Conservation (phyloP, 2,329 filamentous ascomycete genomes). For the Exophiala lecanii-corni region DNA sequence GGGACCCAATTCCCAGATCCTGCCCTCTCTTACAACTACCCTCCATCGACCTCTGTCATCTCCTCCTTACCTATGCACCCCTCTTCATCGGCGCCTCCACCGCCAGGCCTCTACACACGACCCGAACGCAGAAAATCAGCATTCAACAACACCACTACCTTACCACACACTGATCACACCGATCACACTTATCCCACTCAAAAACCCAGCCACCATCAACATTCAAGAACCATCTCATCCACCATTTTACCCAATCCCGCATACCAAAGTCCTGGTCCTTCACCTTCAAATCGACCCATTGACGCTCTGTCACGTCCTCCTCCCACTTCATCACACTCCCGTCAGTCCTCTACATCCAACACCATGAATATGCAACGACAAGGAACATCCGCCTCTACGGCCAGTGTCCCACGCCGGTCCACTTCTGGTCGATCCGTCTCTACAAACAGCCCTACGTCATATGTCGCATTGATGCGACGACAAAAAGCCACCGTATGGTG, state of each 20-base stretch:
- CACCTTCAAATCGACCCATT: conserved; percentile 6
- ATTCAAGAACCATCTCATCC: conserved; percentile 22
- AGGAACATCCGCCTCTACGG: conserved; percentile 21
- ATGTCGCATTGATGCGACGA: conserved; percentile 91
- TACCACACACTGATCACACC: too few relatives aligned
- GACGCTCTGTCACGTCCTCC: conserved; percentile 11
- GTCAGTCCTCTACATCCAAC: conserved; percentile 21
- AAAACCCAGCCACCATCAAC: conserved; percentile 21
- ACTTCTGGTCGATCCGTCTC: conserved; percentile 26
- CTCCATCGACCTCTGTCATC: conserved; percentile 7
- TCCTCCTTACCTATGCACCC: conserved; percentile 15
- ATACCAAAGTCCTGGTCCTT: conserved; percentile 7
- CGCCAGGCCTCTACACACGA: conserved; percentile 19
- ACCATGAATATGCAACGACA: conserved; percentile 26
- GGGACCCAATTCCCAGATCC: conserved; percentile 25
- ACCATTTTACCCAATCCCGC: conserved; percentile 12
- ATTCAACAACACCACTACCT: conserved; percentile 11
- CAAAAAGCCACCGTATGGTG: conserved; percentile 99
- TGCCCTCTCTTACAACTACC: conserved; percentile 18
- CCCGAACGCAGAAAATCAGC: conserved; percentile 15
- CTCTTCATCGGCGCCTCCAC: conserved; percentile 8
- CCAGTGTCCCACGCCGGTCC: conserved; percentile 25
- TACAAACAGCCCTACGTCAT: conserved; percentile 40
- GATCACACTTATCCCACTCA: conserved; percentile 11
- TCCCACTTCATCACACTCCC: conserved; percentile 22